Base-by-base conservation (phyloP, 2,329 filamentous ascomycete species). In the Cladosporium oxysporum region DNA sequence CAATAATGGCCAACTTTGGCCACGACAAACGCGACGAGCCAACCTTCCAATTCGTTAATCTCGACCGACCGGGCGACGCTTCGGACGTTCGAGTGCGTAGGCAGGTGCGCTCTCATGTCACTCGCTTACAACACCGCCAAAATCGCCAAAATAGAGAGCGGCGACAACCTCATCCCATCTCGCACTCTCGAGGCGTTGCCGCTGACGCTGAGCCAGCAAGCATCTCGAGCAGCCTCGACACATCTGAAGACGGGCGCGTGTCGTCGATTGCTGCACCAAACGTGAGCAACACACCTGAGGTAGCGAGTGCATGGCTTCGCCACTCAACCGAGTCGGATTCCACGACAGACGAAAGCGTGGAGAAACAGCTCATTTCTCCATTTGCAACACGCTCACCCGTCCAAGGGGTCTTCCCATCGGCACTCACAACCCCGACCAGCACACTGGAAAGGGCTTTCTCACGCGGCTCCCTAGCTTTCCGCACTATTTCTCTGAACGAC, bases 31-130 rank as follows among this genome's bases (percentile, higher is more conserved):
- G n/a, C 41, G n/a, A 47, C n/a, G n/a, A 47, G n/a, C 10, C n/a
- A n/a, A 47, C 41, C n/a, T 47, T 47, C 41, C 41, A 21, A 11
- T 47, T 47, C n/a, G 41, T 21, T 1, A 21, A 21, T 12, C n/a
- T 47, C 41, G n/a, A 47, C n/a, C n/a, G n/a, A 2, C 41, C n/a
- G n/a, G n/a, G n/a, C n/a, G 6, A 47, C 12, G n/a, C n/a, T 47
- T 1, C 41, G 5, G 41, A 47, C n/a, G 21, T 12, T n/a, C 8
- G 18, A 10, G 18, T 44, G 18, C 21, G 53, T 5, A 57, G 16
- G 23, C 61, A 58, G 57, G 61, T 64, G 26, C 61, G 61, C 10
- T 64, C 61, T 7, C 50, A 64, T 7, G 50, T 58, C 21, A 57
- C 21, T 28, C 18, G 35, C n/a, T 50, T 35, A 50, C 50, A 58